Evolutionary conservation across 306 rosid species (phyloP).

Genomic region (Lathyrus sativus): DNA sequence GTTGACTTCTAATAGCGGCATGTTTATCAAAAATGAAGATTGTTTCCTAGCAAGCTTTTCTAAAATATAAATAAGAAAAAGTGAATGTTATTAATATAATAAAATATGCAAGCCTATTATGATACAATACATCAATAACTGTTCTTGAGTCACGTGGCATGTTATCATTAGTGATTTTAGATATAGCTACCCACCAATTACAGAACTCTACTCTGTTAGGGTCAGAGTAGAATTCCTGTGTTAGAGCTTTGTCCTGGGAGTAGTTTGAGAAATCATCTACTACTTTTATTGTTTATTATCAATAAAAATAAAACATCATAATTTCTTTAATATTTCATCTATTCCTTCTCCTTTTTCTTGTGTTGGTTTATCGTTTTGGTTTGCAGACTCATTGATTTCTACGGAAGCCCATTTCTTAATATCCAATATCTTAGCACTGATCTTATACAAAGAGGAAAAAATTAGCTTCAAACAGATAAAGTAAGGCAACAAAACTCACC

Average conservation of each 20-base stretch:
- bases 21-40: neutral
- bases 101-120: conserved; percentile 7
- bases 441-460: conserved; percentile 7
- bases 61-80: neutral
- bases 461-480: conserved; percentile 12
- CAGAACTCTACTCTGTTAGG: neutral
- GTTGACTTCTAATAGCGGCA: neutral
- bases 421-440: conserved; percentile 3
- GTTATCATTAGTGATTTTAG: neutral
- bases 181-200: conserved; percentile 14
- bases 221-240: too few relatives aligned
- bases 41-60: conserved; percentile 3
- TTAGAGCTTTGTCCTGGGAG: too few relatives aligned
- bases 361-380: too few relatives aligned
- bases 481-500: conserved; percentile 54
- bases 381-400: too few relatives aligned
- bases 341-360: too few relatives aligned
- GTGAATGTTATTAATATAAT: neutral
- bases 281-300: too few relatives aligned
- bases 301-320: too few relatives aligned
- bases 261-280: too few relatives aligned
- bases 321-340: too few relatives aligned
- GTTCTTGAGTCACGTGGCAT: neutral
- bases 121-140: neutral
- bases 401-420: neutral